Percentiles rank a stretch among this genome's conserved stretches.
phyloP scores from a whole-genome alignment of 2,329 filamentous ascomycete genomes.

The Monosporascus sp. region DNA sequence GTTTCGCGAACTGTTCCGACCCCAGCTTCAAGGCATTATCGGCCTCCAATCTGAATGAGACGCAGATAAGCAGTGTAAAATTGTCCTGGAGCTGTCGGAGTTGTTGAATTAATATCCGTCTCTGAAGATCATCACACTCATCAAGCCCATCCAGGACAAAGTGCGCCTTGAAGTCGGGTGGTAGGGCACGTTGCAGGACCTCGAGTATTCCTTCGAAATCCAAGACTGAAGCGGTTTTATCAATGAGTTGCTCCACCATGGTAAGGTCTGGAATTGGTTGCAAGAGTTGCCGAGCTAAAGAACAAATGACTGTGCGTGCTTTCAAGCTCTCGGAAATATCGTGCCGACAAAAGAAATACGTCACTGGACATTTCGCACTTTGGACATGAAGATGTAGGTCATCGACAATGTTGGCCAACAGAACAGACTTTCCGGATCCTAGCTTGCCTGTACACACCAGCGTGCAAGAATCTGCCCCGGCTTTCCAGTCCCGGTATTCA shows the following conservation, averaged over 20 bases:
- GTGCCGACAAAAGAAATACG: slow-evolving; percentile 30
- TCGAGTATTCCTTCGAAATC: not conserved
- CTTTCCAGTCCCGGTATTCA: slow-evolving; percentile 2
- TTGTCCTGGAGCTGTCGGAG: not conserved
- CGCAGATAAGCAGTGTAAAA: not conserved
- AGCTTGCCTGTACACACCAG: slow-evolving; percentile 34
- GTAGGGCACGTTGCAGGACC: not conserved
- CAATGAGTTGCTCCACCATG: not conserved
- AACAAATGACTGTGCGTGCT: slow-evolving; percentile 5
- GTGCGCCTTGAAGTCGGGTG: not conserved
- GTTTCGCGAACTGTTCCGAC: not conserved
- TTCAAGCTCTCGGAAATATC: slow-evolving; percentile 4
- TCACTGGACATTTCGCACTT: slow-evolving; percentile 11
- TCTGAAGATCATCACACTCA: not conserved
- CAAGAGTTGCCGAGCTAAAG: slow-evolving; percentile 8
- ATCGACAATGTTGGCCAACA: slow-evolving; percentile 38
- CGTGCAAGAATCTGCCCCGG: slow-evolving; percentile 10
- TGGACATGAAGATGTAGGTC: slow-evolving; percentile 25
- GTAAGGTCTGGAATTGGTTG: not conserved
- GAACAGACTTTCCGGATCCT: slow-evolving; percentile 40
- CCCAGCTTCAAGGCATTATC: not conserved
- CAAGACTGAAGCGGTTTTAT: not conserved
- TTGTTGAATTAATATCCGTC: not conserved
- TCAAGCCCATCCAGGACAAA: slow-evolving; percentile 7
- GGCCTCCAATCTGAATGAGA: slow-evolving; percentile 5